These are phyloP conservation scores for Pythium guiyangense DNA, from an alignment of 352 stramenopile species.

Conservation along the genomic window DNA sequence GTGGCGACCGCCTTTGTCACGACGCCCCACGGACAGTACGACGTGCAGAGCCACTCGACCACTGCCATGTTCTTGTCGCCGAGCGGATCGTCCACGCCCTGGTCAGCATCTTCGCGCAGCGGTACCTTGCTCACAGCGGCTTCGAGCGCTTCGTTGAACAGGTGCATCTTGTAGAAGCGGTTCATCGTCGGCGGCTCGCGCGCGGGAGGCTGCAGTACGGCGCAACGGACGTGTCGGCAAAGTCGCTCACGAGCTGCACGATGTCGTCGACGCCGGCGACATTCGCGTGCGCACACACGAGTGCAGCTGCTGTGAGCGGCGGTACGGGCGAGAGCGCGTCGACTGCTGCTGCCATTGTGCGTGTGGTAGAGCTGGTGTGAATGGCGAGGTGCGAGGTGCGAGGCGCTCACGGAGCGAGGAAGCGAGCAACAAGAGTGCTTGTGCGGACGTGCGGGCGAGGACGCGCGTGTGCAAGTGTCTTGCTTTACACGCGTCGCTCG, in stretches of 20 bases:
- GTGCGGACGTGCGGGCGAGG: no score
- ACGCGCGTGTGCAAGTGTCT: no score
- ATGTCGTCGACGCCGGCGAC: neutral
- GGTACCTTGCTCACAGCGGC: neutral
- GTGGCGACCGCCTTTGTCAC: neutral
- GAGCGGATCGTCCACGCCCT: neutral
- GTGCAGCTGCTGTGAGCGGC: neutral
- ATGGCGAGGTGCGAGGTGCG: no score
- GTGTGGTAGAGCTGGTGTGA: neutral
- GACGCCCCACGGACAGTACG: conserved; percentile 3
- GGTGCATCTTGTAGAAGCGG: neutral
- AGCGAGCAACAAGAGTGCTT: no score
- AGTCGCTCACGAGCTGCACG: conserved; percentile 9
- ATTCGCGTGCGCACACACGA: conserved; percentile 2
- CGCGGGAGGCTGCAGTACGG: conserved; percentile 1
- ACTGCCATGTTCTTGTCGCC: neutral
- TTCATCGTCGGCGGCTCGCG: conserved; percentile 1
- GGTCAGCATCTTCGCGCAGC: neutral
- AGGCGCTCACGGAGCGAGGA: no score
- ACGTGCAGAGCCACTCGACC: conserved; percentile 4
- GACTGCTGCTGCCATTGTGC: neutral
- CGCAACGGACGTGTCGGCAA: no score
- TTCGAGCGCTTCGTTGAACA: conserved; percentile 3
- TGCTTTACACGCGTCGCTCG: no score
- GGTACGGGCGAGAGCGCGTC: neutral